Percentiles rank a stretch among this genome's conserved stretches.
Evolutionary conservation across 257 asterid species (phyloP).

Genomic region (Knoxia roxburghii): DNA sequence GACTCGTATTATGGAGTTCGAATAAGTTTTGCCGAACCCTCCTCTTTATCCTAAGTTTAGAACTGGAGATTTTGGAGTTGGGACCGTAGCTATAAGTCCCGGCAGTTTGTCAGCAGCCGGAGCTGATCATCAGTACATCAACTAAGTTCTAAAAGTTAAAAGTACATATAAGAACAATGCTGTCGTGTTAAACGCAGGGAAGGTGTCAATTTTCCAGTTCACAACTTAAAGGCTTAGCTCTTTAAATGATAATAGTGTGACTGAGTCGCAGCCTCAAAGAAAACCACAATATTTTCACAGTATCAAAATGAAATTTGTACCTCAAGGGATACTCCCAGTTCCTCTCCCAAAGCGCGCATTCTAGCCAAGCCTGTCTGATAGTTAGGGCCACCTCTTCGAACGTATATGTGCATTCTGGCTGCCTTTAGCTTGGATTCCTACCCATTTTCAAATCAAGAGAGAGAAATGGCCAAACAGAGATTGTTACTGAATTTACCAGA

Average conservation of each 20-base stretch:
- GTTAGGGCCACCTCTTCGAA: slow-evolving; percentile 92
- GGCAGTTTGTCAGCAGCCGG: too few species aligned
- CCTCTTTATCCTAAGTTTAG: too few species aligned
- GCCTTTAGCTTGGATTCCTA: slow-evolving; percentile 77
- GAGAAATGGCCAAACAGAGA: neutral
- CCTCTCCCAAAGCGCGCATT: slow-evolving; percentile 79
- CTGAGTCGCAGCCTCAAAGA: neutral
- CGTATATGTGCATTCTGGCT: slow-evolving; percentile 71
- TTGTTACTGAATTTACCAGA: neutral
- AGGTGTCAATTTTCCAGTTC: neutral
- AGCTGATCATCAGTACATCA: neutral
- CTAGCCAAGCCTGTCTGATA: slow-evolving; percentile 79
- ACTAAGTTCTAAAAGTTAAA: neutral
- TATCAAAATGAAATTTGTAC: slow-evolving; percentile 27
- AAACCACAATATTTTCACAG: neutral
- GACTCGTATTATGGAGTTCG: too few species aligned
- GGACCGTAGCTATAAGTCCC: too few species aligned
- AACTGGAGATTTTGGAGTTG: too few species aligned
- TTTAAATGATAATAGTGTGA: neutral
- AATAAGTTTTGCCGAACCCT: too few species aligned
- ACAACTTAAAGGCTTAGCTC: too few species aligned
- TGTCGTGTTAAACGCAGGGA: neutral
- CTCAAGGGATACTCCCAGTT: slow-evolving; percentile 77
- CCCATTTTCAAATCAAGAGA: slow-evolving; percentile 6
- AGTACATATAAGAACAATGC: neutral